A percentile compares a stretch with the other conserved stretches of the same genome.
phyloP scores from a whole-genome alignment of 2,329 filamentous ascomycete species.

The Chrysoporthe cubensis region DNA sequence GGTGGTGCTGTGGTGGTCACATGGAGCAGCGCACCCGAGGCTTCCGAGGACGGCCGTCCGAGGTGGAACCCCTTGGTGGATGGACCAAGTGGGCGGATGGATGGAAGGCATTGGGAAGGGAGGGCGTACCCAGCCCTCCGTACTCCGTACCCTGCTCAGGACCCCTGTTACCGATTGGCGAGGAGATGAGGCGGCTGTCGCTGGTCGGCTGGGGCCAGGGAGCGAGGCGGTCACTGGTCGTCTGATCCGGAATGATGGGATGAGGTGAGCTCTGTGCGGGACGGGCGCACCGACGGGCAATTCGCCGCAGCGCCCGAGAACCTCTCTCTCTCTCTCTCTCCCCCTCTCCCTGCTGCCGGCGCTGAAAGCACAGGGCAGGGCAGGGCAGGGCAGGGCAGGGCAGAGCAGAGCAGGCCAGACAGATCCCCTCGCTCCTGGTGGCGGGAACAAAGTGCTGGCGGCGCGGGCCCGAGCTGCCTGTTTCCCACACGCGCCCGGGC shows the following conservation, averaged over 20 bases:
- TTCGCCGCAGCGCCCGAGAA: background rate
- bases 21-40: background rate
- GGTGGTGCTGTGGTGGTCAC: background rate
- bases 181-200: conserved; percentile 16
- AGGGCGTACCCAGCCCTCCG: background rate
- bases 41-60: background rate
- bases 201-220: background rate
- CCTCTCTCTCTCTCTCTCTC: background rate
- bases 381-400: too few relatives aligned
- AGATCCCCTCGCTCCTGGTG: background rate
- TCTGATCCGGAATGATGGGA: background rate
- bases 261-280: too few relatives aligned
- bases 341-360: background rate
- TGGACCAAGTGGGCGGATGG: background rate
- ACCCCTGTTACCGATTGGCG: conserved; percentile 13
- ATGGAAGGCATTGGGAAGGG: background rate
- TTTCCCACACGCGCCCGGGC: background rate
- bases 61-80: background rate
- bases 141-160: background rate
- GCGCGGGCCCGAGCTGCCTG: background rate
- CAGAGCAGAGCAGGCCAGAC: too few relatives aligned
- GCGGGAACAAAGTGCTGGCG: conserved; percentile 4
- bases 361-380: background rate
- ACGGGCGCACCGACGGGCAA: background rate
- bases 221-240: conserved; percentile 4